Base-by-base conservation (phyloP, 1,284 basidiomycete genomes). In the Ganoderma resinaceum region DNA sequence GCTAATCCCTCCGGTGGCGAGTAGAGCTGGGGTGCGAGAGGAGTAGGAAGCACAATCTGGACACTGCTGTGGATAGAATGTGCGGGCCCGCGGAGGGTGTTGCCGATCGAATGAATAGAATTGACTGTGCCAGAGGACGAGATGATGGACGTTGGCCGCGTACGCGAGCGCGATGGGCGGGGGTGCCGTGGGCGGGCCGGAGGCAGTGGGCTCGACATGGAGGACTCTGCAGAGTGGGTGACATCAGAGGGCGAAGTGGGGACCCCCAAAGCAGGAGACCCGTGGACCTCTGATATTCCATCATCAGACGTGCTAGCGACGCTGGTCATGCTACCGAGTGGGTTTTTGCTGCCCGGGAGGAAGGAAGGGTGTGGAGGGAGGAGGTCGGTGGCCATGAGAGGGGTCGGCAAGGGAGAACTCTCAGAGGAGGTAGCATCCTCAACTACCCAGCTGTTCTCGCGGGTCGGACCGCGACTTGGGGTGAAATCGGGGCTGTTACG, bases 31-130 rank as follows among this genome's bases (percentile, higher is more conserved):
- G 81, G 80, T 1, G 84, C 84, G n/a, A 90, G 81, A 3, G 88
- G 88, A 0, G 84, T 77, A 3, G 88, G 89, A 87, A 90, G 78
- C 20, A 92, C 78, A 65, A 91, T 87, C 69, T 91, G 85, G 42
- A 91, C 78, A 67, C 82, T 83, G 75, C 82, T 88, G 69, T 86
- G 83, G 1, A 83, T 85, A 3, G 81, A 80, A 73, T 90, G 89
- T 37, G 89, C 89, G 1, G 82, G 75, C 14, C 86, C 87, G 31
- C 78, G 76, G 38, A 80, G 80, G 58, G 80, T 78, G 57, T 82
- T 71, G 81, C 23, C 43, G 37, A 37, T n/a, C 26, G 74, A 70
- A 20, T 74, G 76, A 6, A 73, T 70, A 38, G 76, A 76, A 40
- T 67, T 78, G 20, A 78, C 79, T 52, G 82, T 83, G 16, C 70